Percentiles rank a stretch among this genome's conserved stretches.
phyloP scores from a whole-genome alignment of 140 eudicot genomes.

The Oenanthe javanica region DNA sequence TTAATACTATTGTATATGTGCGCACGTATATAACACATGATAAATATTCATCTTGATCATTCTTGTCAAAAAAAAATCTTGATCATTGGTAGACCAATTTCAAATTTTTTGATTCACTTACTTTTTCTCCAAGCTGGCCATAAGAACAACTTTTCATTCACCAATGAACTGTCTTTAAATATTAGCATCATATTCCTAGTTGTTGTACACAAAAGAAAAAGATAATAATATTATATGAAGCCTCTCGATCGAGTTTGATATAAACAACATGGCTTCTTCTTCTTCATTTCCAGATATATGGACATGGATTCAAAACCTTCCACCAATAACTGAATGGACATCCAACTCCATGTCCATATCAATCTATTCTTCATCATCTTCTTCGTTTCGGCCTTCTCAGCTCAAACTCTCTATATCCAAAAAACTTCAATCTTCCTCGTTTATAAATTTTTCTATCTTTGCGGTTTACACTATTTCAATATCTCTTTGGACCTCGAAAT shows the following conservation, averaged over 20 bases:
- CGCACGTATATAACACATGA: not conserved
- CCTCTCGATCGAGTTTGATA: not conserved
- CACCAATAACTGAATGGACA: constrained; percentile 58
- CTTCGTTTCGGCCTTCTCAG: constrained; percentile 62
- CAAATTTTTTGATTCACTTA: not conserved
- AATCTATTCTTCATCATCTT: constrained; percentile 57
- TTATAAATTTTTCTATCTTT: constrained; percentile 38
- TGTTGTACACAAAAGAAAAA: not conserved
- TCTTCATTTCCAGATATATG: constrained; percentile 50
- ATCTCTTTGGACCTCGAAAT: constrained; percentile 77
- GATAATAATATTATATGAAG: not conserved
- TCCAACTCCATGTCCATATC: constrained; percentile 37
- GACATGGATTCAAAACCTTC: constrained; percentile 62
- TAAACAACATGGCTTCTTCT: constrained; percentile 8
- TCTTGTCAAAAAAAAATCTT: too few relatives aligned
- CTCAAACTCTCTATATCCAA: constrained; percentile 47
- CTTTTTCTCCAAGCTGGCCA: not conserved
- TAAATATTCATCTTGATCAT: too few relatives aligned
- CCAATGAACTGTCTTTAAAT: constrained; percentile 1
- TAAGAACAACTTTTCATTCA: not conserved
- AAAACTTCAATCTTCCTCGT: constrained; percentile 22
- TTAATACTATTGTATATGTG: not conserved
- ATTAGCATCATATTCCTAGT: constrained; percentile 13
- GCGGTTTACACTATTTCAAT: constrained; percentile 50
- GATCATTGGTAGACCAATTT: not conserved